A percentile compares a stretch with the other conserved stretches of the same genome.
Conservation (phyloP, 805 yeast species). For the Yarrowia phangngaensis region DNA sequence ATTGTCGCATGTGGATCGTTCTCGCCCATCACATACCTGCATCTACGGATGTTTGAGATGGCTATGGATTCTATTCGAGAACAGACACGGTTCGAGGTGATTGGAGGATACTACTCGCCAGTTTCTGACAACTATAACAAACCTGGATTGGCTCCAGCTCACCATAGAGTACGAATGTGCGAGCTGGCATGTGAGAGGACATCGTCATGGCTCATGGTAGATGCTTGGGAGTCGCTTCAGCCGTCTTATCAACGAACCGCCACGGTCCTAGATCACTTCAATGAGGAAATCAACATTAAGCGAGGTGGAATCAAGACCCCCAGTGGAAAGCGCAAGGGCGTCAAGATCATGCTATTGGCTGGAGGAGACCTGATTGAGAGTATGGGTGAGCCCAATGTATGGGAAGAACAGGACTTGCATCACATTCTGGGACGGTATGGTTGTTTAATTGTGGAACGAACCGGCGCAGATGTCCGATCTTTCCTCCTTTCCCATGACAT, state of each 20-base stretch:
- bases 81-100: slow-evolving; percentile 87
- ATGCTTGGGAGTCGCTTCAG: slow-evolving; percentile 97
- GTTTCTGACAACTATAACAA: slow-evolving; percentile 86
- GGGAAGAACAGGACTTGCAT: slow-evolving; percentile 95
- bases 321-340: slow-evolving; percentile 58
- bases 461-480: slow-evolving; percentile 92
- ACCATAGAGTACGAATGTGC: slow-evolving; percentile 94
- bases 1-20: slow-evolving; percentile 97
- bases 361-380: slow-evolving; percentile 97
- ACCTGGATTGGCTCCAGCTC: slow-evolving; percentile 84
- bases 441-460: slow-evolving; percentile 91
- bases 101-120: slow-evolving; percentile 95
- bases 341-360: slow-evolving; percentile 90
- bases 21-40: slow-evolving; percentile 91
- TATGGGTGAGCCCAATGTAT: slow-evolving; percentile 99
- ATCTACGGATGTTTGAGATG: slow-evolving; percentile 97
- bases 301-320: slow-evolving; percentile 71
- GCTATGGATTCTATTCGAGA: slow-evolving; percentile 91
- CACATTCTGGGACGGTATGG: slow-evolving; percentile 96
- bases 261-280: slow-evolving; percentile 90
- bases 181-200: slow-evolving; percentile 97
- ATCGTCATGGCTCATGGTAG: slow-evolving; percentile 96
- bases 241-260: slow-evolving; percentile 91
- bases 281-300: slow-evolving; percentile 87
- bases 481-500: slow-evolving; percentile 91